phyloP scores from a whole-genome alignment of 371 early-diverging fungal species.

The Circinella minor region DNA sequence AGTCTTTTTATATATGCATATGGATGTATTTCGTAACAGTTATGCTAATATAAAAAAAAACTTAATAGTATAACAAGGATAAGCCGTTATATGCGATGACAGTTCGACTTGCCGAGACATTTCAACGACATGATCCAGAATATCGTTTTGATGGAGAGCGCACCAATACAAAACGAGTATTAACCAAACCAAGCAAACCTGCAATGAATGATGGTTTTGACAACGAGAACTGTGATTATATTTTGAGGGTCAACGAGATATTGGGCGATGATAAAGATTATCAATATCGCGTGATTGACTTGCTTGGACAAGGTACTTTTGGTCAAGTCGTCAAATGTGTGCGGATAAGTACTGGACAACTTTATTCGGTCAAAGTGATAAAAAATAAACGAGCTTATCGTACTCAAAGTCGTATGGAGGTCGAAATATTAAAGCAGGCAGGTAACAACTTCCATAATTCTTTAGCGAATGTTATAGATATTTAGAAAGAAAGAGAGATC shows the following conservation, averaged over 20 bases:
- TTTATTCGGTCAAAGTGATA: constrained; percentile 97
- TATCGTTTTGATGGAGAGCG: constrained; percentile 73
- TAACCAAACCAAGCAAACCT: constrained; percentile 94
- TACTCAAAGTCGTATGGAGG: constrained; percentile 95
- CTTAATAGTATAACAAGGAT: background rate
- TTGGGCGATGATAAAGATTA: constrained; percentile 79
- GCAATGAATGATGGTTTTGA: constrained; percentile 93
- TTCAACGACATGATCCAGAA: constrained; percentile 69
- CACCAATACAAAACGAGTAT: constrained; percentile 81
- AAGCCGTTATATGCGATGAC: constrained; percentile 46
- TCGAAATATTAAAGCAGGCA: constrained; percentile 85
- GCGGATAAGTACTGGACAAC: constrained; percentile 79
- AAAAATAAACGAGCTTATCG: constrained; percentile 96
- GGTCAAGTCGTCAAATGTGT: constrained; percentile 97
- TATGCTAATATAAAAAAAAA: no score
- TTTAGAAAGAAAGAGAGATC: no score
- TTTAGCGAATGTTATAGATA: no score
- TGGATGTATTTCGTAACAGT: background rate
- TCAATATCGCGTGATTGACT: constrained; percentile 88
- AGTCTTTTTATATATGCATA: background rate
- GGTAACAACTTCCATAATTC: background rate
- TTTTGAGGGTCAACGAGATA: constrained; percentile 94
- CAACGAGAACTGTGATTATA: constrained; percentile 95
- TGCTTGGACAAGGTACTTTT: constrained; percentile 97
- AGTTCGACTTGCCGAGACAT: constrained; percentile 68